phyloP scores from a whole-genome alignment of 2,329 filamentous ascomycete genomes.

The Moelleriella libera region DNA sequence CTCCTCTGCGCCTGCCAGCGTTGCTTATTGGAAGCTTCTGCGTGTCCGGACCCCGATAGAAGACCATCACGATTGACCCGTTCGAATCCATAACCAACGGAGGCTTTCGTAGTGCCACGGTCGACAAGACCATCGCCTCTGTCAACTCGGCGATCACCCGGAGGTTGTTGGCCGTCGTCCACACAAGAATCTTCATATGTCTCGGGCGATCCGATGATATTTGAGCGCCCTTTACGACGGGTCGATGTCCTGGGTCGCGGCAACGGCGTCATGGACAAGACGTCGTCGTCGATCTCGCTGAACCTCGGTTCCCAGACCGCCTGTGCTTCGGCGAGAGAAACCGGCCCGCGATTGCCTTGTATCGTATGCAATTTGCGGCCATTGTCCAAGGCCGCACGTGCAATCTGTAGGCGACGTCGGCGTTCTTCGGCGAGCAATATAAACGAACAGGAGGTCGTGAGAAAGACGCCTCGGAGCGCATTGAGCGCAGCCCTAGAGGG shows the following conservation, averaged over 20 bases:
- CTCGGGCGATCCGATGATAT: constrained; percentile 1
- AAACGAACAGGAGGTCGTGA: constrained; percentile 44
- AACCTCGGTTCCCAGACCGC: constrained; percentile 7
- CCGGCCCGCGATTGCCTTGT: constrained; percentile 15
- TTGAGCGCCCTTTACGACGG: constrained; percentile 13
- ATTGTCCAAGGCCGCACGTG: constrained; percentile 36
- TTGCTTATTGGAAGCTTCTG: too few relatives aligned
- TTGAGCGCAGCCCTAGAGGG: constrained; percentile 41
- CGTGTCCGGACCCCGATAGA: too few relatives aligned
- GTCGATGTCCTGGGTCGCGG: constrained; percentile 10
- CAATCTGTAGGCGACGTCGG: constrained; percentile 36
- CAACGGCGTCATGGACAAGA: constrained; percentile 7
- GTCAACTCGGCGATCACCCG: too few relatives aligned
- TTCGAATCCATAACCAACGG: too few relatives aligned
- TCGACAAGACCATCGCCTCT: too few relatives aligned
- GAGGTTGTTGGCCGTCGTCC: neutral
- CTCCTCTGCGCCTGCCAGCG: too few relatives aligned
- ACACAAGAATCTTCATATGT: neutral
- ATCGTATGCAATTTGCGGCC: constrained; percentile 33
- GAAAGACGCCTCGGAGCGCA: constrained; percentile 38
- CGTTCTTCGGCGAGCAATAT: constrained; percentile 41
- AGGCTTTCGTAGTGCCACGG: too few relatives aligned
- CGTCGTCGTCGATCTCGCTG: constrained; percentile 11
- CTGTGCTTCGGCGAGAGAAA: constrained; percentile 13
- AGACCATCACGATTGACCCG: too few relatives aligned